phyloP scores from a whole-genome alignment of 1,284 basidiomycete genomes.

The Leccinum huronense region DNA sequence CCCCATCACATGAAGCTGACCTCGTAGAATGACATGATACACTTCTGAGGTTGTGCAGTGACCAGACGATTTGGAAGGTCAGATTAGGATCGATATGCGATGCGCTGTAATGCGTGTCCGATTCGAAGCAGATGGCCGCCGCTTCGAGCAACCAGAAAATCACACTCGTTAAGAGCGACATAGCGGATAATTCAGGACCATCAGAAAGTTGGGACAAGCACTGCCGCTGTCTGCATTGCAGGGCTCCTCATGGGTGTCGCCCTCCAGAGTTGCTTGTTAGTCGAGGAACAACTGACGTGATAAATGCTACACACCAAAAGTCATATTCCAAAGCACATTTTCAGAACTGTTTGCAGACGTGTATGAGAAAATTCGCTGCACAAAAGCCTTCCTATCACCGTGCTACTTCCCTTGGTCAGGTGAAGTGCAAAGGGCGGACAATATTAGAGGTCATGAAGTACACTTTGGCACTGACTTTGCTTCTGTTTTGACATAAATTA shows the following conservation, averaged over 20 bases:
- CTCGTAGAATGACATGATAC: too few species aligned
- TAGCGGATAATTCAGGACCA: neutral
- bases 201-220: neutral
- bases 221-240: neutral
- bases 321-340: neutral
- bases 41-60: neutral
- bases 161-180: neutral
- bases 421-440: neutral
- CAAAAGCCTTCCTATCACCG: neutral
- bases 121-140: neutral
- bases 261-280: neutral
- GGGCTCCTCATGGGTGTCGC: neutral
- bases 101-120: neutral
- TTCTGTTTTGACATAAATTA: neutral
- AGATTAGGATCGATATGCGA: neutral
- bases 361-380: neutral
- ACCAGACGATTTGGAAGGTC: neutral
- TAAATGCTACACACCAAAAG: neutral
- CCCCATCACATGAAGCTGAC: too few species aligned
- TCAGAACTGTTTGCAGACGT: neutral
- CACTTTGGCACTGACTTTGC: neutral
- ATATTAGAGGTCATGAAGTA: neutral
- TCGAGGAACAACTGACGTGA: neutral
- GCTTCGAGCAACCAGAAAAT: neutral
- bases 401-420: neutral